Evolutionary conservation across 208 protist genomes (phyloP).

Genomic region (Acanthamoeba triangularis): DNA sequence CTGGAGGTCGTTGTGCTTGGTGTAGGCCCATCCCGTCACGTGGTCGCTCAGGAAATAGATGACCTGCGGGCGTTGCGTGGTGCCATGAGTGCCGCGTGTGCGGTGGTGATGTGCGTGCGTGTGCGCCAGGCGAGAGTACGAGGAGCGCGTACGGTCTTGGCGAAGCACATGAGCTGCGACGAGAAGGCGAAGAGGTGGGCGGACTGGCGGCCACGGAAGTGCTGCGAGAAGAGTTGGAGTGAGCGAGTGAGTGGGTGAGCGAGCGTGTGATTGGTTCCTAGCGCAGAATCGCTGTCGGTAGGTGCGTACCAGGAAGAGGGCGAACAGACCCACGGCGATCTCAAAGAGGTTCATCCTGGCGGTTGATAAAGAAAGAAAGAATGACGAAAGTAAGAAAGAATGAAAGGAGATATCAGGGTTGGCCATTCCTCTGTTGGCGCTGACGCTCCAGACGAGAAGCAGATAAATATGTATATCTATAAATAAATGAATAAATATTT

Average conservation of each 20-base stretch:
- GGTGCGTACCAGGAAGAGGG: background rate
- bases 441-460: too few relatives aligned
- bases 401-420: background rate
- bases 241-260: background rate
- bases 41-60: conserved; percentile 62
- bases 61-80: background rate
- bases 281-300: background rate
- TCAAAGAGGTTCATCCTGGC: conserved; percentile 64
- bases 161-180: conserved; percentile 60
- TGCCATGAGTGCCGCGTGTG: background rate
- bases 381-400: too few relatives aligned
- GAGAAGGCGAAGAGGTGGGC: conserved; percentile 19
- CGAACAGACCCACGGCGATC: background rate
- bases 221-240: background rate
- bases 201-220: background rate
- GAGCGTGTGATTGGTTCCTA: background rate
- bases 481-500: background rate
- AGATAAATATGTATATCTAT: too few relatives aligned
- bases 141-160: conserved; percentile 40
- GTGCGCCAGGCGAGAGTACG: background rate
- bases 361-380: too few relatives aligned
- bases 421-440: background rate
- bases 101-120: background rate
- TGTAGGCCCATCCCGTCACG: conserved; percentile 22
- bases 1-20: conserved; percentile 30